These are phyloP conservation scores for Polyplosphaeria fusca DNA, from an alignment of 495 filamentous ascomycete genomes.

Conservation along the genomic window DNA sequence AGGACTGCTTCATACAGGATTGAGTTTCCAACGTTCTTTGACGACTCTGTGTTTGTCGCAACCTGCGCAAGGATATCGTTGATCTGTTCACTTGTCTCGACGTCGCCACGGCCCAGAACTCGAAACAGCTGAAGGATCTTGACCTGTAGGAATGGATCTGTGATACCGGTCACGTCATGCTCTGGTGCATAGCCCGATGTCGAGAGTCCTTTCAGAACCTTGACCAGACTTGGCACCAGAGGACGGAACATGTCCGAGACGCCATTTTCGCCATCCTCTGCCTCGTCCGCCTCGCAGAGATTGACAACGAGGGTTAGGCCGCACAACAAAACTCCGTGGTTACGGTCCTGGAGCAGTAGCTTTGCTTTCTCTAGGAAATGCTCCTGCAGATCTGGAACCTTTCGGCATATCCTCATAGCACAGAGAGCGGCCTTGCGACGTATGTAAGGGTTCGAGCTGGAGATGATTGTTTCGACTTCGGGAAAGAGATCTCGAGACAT, in stretches of 20 bases:
- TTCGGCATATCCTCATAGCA: constrained; percentile 98
- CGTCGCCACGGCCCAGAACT: constrained; percentile 81
- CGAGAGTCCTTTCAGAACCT: constrained; percentile 83
- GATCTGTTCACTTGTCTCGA: constrained; percentile 89
- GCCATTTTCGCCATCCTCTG: constrained; percentile 77
- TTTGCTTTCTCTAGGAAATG: constrained; percentile 95
- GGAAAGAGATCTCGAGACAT: constrained; percentile 98
- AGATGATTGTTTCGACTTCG: constrained; percentile 86
- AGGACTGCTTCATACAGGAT: constrained; percentile 97
- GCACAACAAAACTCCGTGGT: constrained; percentile 91
- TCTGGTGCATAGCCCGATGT: constrained; percentile 96
- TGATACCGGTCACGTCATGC: constrained; percentile 96
- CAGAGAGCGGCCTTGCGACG: constrained; percentile 96
- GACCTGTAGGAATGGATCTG: constrained; percentile 97
- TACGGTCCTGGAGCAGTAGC: constrained; percentile 80
- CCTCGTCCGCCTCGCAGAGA: constrained; percentile 90
- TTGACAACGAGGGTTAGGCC: constrained; percentile 88
- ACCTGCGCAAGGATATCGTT: constrained; percentile 98
- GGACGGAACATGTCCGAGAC: constrained; percentile 88
- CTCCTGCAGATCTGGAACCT: constrained; percentile 95
- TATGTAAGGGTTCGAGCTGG: constrained; percentile 94
- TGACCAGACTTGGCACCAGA: constrained; percentile 73
- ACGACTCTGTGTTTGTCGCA: constrained; percentile 95
- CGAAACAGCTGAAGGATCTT: constrained; percentile 86
- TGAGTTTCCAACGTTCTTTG: constrained; percentile 97